phyloP scores from a whole-genome alignment of 176 grass and related monocot genomes.

The Rhynchospora tenuis region DNA sequence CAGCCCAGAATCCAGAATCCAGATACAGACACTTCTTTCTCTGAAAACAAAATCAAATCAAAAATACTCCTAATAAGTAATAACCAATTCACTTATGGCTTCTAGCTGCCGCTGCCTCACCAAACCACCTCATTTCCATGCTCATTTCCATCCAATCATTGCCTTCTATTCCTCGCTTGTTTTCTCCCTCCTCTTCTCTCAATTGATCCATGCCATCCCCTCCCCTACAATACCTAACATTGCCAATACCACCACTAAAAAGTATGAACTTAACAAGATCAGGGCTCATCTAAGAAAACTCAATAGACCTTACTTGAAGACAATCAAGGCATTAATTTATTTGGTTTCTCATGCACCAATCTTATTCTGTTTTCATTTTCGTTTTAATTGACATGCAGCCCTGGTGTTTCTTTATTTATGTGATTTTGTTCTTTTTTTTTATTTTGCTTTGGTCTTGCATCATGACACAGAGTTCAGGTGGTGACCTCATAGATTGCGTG shows the following conservation, averaged over 20 bases:
- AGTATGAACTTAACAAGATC: conserved; percentile 35
- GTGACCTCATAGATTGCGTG: conserved; percentile 72
- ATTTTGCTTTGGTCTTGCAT: background rate
- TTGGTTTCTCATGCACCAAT: background rate
- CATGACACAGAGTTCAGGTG: conserved; percentile 56
- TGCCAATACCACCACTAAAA: background rate
- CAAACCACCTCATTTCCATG: background rate
- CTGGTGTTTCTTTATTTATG: background rate
- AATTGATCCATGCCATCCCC: background rate
- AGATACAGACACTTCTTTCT: background rate
- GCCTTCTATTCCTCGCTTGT: conserved; percentile 40
- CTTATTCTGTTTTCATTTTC: background rate
- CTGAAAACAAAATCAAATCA: background rate
- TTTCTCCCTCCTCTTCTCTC: conserved; percentile 11
- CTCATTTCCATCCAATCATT: conserved; percentile 1
- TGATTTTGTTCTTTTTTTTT: background rate
- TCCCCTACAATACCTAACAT: background rate
- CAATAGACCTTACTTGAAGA: conserved; percentile 69
- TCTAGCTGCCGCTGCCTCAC: conserved; percentile 39
- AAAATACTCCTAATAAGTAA: background rate
- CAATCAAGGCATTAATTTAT: conserved; percentile 42
- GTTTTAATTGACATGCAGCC: background rate
- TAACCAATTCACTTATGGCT: conserved; percentile 37
- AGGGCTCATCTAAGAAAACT: conserved; percentile 50
- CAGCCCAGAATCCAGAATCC: background rate